These are phyloP conservation scores for Monosporascus sp. DNA, from an alignment of 2,329 filamentous ascomycete genomes.

Conservation along the genomic window DNA sequence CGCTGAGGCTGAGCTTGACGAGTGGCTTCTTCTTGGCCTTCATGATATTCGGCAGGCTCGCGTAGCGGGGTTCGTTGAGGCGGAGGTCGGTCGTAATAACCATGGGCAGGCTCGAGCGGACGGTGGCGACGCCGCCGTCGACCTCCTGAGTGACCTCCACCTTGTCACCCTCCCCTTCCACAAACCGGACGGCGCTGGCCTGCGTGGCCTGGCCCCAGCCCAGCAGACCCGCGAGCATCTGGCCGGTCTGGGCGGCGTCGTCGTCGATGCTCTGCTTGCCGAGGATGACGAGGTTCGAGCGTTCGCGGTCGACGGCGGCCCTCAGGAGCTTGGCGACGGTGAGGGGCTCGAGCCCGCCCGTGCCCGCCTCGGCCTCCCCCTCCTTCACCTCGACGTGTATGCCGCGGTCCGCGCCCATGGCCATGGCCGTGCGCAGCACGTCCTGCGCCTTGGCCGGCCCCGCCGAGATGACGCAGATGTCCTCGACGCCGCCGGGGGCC, in stretches of 20 bases:
- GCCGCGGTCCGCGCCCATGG: conserved; percentile 91
- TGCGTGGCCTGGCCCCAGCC: conserved; percentile 95
- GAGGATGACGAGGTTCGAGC: conserved; percentile 85
- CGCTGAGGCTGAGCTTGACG: conserved; percentile 81
- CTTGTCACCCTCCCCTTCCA: conserved; percentile 52
- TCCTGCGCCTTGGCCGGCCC: conserved; percentile 85
- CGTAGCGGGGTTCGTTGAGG: conserved; percentile 92
- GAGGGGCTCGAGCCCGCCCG: conserved; percentile 68
- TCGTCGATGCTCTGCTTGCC: conserved; percentile 99
- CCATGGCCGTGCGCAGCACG: conserved; percentile 91
- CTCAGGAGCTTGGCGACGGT: conserved; percentile 86
- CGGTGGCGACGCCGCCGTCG: conserved; percentile 89
- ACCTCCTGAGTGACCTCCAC: conserved; percentile 86
- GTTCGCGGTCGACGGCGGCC: conserved; percentile 74
- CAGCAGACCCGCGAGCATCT: conserved; percentile 92
- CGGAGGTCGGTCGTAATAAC: conserved; percentile 92
- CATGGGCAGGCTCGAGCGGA: conserved; percentile 81
- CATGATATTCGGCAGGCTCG: conserved; percentile 97
- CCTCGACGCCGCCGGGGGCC: conserved; percentile 69
- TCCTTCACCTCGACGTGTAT: conserved; percentile 82
- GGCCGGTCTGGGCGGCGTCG: conserved; percentile 90
- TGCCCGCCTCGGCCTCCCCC: conserved; percentile 41
- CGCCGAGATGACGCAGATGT: conserved; percentile 85
- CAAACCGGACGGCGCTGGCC: conserved; percentile 75
- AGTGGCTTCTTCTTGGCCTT: conserved; percentile 99